Evolutionary conservation across 306 rosid species (phyloP).

Genomic region (Begonia loranthoides): DNA sequence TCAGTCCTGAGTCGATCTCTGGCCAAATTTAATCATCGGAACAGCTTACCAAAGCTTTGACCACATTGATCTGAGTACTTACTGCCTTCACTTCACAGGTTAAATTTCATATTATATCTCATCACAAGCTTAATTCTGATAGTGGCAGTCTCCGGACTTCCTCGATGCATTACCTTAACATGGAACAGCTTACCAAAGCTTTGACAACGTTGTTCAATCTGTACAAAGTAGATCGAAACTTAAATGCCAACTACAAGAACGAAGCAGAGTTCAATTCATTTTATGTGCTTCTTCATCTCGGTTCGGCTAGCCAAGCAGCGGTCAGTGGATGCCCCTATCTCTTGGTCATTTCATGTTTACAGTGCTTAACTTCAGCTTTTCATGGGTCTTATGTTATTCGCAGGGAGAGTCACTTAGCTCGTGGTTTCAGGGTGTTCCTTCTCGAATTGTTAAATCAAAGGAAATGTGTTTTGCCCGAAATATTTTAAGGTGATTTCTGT

Average conservation of each 20-base stretch:
- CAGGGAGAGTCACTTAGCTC: conserved; percentile 81
- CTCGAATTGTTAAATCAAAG: conserved; percentile 48
- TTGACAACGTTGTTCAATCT: conserved; percentile 50
- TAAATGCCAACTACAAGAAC: conserved; percentile 33
- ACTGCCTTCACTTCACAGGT: conserved; percentile 31
- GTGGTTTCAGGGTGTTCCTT: conserved; percentile 56
- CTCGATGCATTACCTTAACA: conserved; percentile 67
- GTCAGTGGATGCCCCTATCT: conserved; percentile 16
- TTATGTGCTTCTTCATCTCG: conserved; percentile 83
- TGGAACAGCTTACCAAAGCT: conserved; percentile 86
- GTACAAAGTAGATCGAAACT: conserved; percentile 42
- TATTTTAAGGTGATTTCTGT: conserved; percentile 41
- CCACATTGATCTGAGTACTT: no score
- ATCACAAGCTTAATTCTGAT: conserved; percentile 42
- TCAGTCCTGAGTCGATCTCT: no score
- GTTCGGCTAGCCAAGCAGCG: conserved; percentile 43
- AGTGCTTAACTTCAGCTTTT: conserved; percentile 10
- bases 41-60: no score
- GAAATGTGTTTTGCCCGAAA: conserved; percentile 71
- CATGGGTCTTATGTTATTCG: conserved; percentile 12
- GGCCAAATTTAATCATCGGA: no score
- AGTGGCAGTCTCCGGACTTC: conserved; percentile 37
- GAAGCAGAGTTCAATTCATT: conserved; percentile 83
- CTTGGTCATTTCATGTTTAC: conserved; percentile 20
- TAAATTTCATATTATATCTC: conserved; percentile 64